These are phyloP conservation scores for Cubamyces lactineus DNA, from an alignment of 768 basidiomycete species.

Conservation along the genomic window DNA sequence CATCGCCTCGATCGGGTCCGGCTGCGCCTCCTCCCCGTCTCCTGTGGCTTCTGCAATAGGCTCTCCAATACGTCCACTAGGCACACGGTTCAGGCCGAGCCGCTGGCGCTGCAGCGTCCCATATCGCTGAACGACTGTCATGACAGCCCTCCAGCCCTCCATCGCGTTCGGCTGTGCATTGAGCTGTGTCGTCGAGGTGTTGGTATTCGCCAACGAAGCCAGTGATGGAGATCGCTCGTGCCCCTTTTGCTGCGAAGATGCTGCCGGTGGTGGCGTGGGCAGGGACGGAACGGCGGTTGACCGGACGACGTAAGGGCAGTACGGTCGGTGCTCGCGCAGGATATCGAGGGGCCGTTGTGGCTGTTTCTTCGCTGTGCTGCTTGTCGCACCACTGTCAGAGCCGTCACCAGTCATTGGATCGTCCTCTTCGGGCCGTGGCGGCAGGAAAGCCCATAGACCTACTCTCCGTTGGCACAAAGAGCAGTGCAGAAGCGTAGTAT, in stretches of 20 bases:
- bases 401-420: conserved; percentile 8
- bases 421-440: conserved; percentile 20
- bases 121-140: conserved; percentile 67
- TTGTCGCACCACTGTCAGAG: conserved; percentile 5
- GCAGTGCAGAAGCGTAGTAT: conserved; percentile 64
- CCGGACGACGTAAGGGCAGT: conserved; percentile 81
- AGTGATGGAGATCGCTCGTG: conserved; percentile 32
- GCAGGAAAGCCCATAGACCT: conserved; percentile 74
- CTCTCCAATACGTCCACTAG: conserved; percentile 33
- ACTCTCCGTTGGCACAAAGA: conserved; percentile 75
- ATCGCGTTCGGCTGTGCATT: conserved; percentile 40
- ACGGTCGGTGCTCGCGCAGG: conserved; percentile 80
- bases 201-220: conserved; percentile 30
- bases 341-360: conserved; percentile 64
- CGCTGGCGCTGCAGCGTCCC: conserved; percentile 63
- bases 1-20: conserved; percentile 54
- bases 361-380: conserved; percentile 26
- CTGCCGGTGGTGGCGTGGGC: conserved; percentile 35
- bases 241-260: conserved; percentile 15
- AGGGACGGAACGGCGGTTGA: conserved; percentile 67
- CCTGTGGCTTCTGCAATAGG: conserved; percentile 11
- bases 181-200: conserved; percentile 37
- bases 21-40: conserved; percentile 28
- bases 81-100: conserved; percentile 31
- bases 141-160: conserved; percentile 84